Percentiles rank a stretch among this genome's conserved stretches.
Evolutionary conservation across 148 eudicot species (phyloP).

Genomic region (Euryodendron excelsum): DNA sequence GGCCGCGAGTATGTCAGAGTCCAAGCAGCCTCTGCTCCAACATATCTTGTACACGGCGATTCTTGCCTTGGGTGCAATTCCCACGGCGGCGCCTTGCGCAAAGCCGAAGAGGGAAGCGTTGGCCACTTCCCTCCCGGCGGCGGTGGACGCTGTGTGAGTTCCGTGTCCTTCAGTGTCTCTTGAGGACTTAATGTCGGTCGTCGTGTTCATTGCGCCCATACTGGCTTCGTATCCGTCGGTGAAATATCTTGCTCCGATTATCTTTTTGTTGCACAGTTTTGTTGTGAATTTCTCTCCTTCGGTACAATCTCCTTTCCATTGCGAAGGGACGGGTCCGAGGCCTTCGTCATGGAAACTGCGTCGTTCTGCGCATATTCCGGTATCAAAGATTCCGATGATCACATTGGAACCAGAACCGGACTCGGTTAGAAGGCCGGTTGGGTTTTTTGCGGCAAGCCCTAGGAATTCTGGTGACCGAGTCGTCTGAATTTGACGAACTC

Average conservation of each 20-base stretch:
- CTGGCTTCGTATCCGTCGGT: slow-evolving; percentile 28
- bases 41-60: slow-evolving; percentile 62
- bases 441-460: slow-evolving; percentile 17
- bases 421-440: slow-evolving; percentile 22
- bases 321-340: slow-evolving; percentile 47
- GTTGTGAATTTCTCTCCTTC: slow-evolving; percentile 43
- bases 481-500: slow-evolving; percentile 34
- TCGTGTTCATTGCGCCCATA: slow-evolving; percentile 7
- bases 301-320: slow-evolving; percentile 59
- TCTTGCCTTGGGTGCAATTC: slow-evolving; percentile 71
- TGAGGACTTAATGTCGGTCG: slow-evolving; percentile 24
- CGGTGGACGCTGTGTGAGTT: slow-evolving; percentile 73
- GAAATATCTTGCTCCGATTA: slow-evolving; percentile 61
- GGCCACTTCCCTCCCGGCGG: slow-evolving; percentile 46
- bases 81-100: slow-evolving; percentile 50
- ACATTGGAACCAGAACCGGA: slow-evolving; percentile 41
- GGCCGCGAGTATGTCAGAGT: slow-evolving; percentile 59
- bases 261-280: slow-evolving; percentile 51
- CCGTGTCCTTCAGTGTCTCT: slow-evolving; percentile 66
- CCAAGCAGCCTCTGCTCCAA: slow-evolving; percentile 38
- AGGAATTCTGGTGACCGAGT: slow-evolving; percentile 43
- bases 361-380: slow-evolving; percentile 67
- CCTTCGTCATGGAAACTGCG: slow-evolving; percentile 58
- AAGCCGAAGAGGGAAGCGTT: slow-evolving; percentile 56
- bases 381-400: slow-evolving; percentile 64